Evolutionary conservation across 106 monocot species (phyloP), one percentile per base, ranked within the genome.

Genomic region (Ottelia alismoides): DNA sequence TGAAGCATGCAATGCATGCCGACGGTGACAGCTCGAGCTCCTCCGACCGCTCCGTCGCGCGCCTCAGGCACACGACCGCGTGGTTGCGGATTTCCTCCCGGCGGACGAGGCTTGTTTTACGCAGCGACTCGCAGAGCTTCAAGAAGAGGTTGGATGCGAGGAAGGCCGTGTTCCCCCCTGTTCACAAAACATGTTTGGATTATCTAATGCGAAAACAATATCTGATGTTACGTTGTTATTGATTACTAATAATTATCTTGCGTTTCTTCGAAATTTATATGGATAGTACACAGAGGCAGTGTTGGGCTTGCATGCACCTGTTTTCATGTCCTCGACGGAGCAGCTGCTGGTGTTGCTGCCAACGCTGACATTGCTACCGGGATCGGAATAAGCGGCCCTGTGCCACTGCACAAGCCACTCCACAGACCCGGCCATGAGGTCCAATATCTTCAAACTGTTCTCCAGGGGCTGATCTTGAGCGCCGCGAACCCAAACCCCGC

Each of bases 51-150:
- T 22, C 55, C 32, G 89, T 72, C 48, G 78, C 75, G 22, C 45
- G 26, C 16, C 67, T 56, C 7, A 89, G 74, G 45, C 71, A 60
- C 5, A 54, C 28, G 28, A 98, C 73, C 2, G 96, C 85, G 26
- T 82, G 81, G 76, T 75, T 89, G 17, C 96, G 64, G 44, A 98
- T 82, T 74, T 98, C 96, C 74, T 98, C 96, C 2, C 96, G 58
- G 22, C 89, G 70, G 11, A 82, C 76, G 16, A 89, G 58, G 67
- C 85, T 79, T 0, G 71, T 76, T 71, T 85, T 89, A 1, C 89
- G 25, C 52, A 98, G 52, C 14, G 74, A 76, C 22, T 89, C 85
- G 1, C 69, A 76, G 20, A 98, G 72, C 56, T 79, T 89, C 45
- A 85, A 20, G 62, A 85, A 98, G 43, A 96, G 62, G 65, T 75